phyloP scores from a whole-genome alignment of 129 eudicot genomes.

The Glebionis coronaria region DNA sequence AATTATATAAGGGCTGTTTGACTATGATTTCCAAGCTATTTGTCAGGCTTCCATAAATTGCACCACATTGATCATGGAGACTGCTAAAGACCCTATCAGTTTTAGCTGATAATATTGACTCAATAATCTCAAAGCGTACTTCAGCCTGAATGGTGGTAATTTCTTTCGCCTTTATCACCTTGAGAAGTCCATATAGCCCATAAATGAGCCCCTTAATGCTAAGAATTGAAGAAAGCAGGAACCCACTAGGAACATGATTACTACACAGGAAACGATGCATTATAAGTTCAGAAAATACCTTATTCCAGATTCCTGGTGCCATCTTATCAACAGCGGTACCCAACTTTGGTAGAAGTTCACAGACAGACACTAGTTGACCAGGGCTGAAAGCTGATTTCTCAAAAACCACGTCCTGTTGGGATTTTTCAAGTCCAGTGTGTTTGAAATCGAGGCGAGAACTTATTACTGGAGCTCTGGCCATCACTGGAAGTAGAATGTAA shows the following conservation, averaged over 20 bases:
- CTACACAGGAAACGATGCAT: constrained; percentile 87
- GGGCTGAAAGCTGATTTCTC: constrained; percentile 42
- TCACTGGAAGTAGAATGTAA: too few species aligned
- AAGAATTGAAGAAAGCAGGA: constrained; percentile 72
- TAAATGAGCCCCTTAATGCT: constrained; percentile 55
- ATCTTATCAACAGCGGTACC: too few species aligned
- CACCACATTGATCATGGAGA: constrained; percentile 61
- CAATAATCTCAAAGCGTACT: too few species aligned
- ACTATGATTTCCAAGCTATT: constrained; percentile 42
- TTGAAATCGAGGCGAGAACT: constrained; percentile 57
- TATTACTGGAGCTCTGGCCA: too few species aligned
- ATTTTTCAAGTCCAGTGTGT: constrained; percentile 65
- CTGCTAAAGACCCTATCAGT: constrained; percentile 60
- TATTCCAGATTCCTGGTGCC: too few species aligned
- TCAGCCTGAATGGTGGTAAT: too few species aligned
- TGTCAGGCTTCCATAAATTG: constrained; percentile 45
- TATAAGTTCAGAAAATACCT: constrained; percentile 56
- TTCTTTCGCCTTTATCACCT: constrained; percentile 34
- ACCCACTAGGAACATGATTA: constrained; percentile 51
- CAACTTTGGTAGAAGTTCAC: too few species aligned
- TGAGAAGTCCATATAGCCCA: constrained; percentile 53
- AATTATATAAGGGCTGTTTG: too few species aligned
- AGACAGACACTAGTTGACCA: constrained; percentile 46
- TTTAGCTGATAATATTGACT: constrained; percentile 51
- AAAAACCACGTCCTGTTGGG: constrained; percentile 48